Evolutionary conservation across 768 basidiomycete genomes (phyloP).

Genomic region (Sistotremastrum suecicum): DNA sequence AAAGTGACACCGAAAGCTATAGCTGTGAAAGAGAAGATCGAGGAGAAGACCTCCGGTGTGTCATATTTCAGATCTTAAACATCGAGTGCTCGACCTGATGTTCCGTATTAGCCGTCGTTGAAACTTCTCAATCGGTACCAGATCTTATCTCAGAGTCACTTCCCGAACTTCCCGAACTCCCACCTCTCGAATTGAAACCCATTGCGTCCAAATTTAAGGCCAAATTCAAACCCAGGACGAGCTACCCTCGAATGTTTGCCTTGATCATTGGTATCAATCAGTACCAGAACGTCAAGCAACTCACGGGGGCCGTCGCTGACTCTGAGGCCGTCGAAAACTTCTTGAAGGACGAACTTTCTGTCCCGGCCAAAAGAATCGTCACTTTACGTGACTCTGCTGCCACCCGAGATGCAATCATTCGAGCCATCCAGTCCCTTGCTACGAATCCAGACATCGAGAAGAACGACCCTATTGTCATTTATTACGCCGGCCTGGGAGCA

Average conservation of each 20-base stretch:
- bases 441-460: slow-evolving; percentile 6
- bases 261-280: slow-evolving; percentile 31
- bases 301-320: slow-evolving; percentile 25
- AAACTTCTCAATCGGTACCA: too few relatives aligned
- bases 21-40: too few relatives aligned
- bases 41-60: too few relatives aligned
- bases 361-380: slow-evolving; percentile 20
- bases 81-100: too few relatives aligned
- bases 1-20: too few relatives aligned
- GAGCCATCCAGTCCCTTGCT: slow-evolving; percentile 11
- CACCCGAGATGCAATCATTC: slow-evolving; percentile 21
- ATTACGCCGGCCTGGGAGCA: slow-evolving; percentile 32
- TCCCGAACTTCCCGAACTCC: too few relatives aligned
- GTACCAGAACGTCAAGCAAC: slow-evolving; percentile 16
- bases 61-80: too few relatives aligned
- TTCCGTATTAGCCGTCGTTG: too few relatives aligned
- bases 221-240: too few relatives aligned
- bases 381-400: slow-evolving; percentile 25
- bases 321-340: slow-evolving; percentile 24
- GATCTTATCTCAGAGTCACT: too few relatives aligned
- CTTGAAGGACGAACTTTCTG: slow-evolving; percentile 16
- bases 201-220: too few relatives aligned
- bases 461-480: slow-evolving; percentile 24
- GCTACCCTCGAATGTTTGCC: slow-evolving; percentile 18
- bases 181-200: too few relatives aligned